A percentile compares a stretch with the other conserved stretches of the same genome.
phyloP scores from a whole-genome alignment of 106 monocot genomes.

The Xerophyta viscosa region DNA sequence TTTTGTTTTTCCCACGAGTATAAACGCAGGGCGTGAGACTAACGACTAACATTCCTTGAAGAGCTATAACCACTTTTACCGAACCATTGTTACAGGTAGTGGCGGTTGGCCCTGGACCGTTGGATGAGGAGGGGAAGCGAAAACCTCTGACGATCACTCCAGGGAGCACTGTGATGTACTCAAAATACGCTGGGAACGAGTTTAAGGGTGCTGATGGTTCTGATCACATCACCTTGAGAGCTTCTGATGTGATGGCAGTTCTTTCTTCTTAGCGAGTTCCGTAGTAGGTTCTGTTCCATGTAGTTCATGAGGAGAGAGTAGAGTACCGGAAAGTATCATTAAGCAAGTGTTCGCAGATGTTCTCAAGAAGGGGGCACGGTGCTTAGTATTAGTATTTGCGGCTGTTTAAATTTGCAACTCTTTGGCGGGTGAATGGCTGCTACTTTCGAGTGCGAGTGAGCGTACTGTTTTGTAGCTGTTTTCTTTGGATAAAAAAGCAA shows the following conservation, averaged over 20 bases:
- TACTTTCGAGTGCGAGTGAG: too few species aligned
- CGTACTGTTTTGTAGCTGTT: too few species aligned
- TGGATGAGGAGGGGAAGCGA: slow-evolving; percentile 51
- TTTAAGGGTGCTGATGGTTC: slow-evolving; percentile 59
- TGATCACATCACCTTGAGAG: slow-evolving; percentile 53
- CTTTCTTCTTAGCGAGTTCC: slow-evolving; percentile 16
- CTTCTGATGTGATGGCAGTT: slow-evolving; percentile 51
- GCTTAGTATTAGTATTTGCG: too few species aligned
- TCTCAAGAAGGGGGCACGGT: too few species aligned
- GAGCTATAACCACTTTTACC: background rate
- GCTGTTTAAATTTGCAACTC: too few species aligned
- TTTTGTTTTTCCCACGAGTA: background rate
- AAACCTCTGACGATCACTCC: slow-evolving; percentile 26
- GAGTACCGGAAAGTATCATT: background rate
- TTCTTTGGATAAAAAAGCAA: too few species aligned
- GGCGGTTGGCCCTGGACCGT: slow-evolving; percentile 48
- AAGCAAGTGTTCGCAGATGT: background rate
- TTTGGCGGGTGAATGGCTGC: too few species aligned
- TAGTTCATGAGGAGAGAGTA: too few species aligned
- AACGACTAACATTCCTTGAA: background rate
- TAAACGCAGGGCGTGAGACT: background rate
- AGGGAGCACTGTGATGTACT: slow-evolving; percentile 51
- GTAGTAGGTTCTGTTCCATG: background rate
- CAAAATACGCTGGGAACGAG: slow-evolving; percentile 64
- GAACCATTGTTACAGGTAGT: slow-evolving; percentile 27